phyloP scores from a whole-genome alignment of 2,329 filamentous ascomycete genomes.

The Paecilomyces niveus region DNA sequence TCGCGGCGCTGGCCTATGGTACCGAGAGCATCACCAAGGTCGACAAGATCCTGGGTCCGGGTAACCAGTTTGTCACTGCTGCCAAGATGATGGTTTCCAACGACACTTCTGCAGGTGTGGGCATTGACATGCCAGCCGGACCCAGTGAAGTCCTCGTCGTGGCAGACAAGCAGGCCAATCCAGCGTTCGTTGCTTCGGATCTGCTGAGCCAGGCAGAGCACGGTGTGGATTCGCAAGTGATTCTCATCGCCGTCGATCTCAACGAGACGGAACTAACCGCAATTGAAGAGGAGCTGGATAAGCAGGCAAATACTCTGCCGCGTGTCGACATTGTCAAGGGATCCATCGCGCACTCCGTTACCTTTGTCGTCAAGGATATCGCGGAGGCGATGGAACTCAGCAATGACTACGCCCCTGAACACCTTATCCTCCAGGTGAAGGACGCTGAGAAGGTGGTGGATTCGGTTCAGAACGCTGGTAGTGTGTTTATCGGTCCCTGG shows the following conservation, averaged over 20 bases:
- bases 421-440: slow-evolving; percentile 83
- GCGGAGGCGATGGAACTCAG: slow-evolving; percentile 72
- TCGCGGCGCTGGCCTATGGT: slow-evolving; percentile 95
- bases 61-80: slow-evolving; percentile 97
- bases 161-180: slow-evolving; percentile 79
- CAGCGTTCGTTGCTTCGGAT: slow-evolving; percentile 91
- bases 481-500: slow-evolving; percentile 93
- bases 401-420: slow-evolving; percentile 94
- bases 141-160: slow-evolving; percentile 96
- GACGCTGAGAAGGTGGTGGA: slow-evolving; percentile 69
- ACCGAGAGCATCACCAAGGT: slow-evolving; percentile 93
- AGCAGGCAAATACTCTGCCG: slow-evolving; percentile 78
- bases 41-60: slow-evolving; percentile 95
- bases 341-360: slow-evolving; percentile 85
- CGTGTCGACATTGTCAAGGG: slow-evolving; percentile 89
- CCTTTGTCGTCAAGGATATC: slow-evolving; percentile 64
- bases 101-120: slow-evolving; percentile 88
- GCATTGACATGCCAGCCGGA: slow-evolving; percentile 97
- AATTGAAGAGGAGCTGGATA: slow-evolving; percentile 86
- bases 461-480: slow-evolving; percentile 84
- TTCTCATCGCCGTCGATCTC: slow-evolving; percentile 79
- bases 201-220: slow-evolving; percentile 94
- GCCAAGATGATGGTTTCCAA: slow-evolving; percentile 98
- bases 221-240: slow-evolving; percentile 90
- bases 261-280: slow-evolving; percentile 64